Evolutionary conservation across 2,329 filamentous ascomycete genomes (phyloP), one percentile per base, ranked within the genome.

Genomic region (Xylaria sp.): DNA sequence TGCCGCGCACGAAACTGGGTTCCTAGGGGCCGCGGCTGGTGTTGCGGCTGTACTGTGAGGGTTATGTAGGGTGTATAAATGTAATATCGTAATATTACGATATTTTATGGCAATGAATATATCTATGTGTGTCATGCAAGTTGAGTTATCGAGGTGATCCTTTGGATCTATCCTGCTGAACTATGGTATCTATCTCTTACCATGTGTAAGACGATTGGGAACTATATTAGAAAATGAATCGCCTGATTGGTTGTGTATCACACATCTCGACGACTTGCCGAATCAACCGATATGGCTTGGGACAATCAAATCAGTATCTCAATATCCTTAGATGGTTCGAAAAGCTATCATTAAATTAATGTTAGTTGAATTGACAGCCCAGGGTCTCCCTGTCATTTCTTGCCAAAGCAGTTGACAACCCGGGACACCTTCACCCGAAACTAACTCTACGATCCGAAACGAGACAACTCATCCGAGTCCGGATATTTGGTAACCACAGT

Each of bases 41-140:
- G 73, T 59, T 2, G 73, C 67, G 3, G 72, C 72, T 25, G 67
- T 65, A 23, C 20, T 74, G 18, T 74, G 55, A 62, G 33, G 25
- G 23, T 33, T 13, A 15, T 13, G 20, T 41, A 4, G 28, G 23
- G n/a, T 6, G 39, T 31, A 36, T 39, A 33, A n/a, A 41, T 15
- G n/a, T 46, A 18, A 52, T 36, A 9, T 6, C 18, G n/a, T 48
- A n/a, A 54, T 20, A 9, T 6, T 23, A 33, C 20, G 46, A 64
- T 43, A 23, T 3, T 28, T 36, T 49, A 52, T 36, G 46, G 57
- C 7, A 48, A 63, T 36, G 15, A 20, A 23, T 56, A 15, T 1
- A 3, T 5, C 28, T 48, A 31, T 39, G 13, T 51, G 13, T 51
- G 41, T 48, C n/a, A 39, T 51, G 20, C 41, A 51, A 61, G 31